Conservation (phyloP, 1,284 basidiomycete genomes). For the Leccinum solheimii region DNA sequence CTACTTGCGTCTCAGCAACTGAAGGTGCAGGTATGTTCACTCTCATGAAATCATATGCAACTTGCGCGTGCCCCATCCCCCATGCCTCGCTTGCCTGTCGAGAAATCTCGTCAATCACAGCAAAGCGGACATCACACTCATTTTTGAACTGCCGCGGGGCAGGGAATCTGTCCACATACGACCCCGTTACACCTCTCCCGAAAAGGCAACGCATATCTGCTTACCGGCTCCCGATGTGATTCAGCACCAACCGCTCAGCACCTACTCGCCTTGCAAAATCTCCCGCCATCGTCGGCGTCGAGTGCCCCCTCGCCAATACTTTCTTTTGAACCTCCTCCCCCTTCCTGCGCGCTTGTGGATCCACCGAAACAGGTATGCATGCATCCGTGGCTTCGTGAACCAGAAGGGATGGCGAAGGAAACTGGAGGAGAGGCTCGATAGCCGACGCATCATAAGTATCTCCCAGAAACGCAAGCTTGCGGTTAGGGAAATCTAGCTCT, state of each 20-base stretch:
- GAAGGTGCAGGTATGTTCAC: conserved; percentile 45
- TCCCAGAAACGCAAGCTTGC: conserved; percentile 55
- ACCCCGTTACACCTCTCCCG: conserved; percentile 18
- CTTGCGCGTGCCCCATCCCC: conserved; percentile 48
- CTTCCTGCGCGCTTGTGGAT: conserved; percentile 48
- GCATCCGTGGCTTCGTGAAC: conserved; percentile 88
- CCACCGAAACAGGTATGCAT: conserved; percentile 60
- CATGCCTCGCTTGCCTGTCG: conserved; percentile 62
- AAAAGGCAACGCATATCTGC: conserved; percentile 27
- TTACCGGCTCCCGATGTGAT: conserved; percentile 81
- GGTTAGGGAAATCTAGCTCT: conserved; percentile 51
- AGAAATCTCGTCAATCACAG: conserved; percentile 64
- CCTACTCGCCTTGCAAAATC: conserved; percentile 67
- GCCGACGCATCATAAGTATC: conserved; percentile 69
- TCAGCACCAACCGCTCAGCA: conserved; percentile 71
- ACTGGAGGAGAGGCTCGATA: conserved; percentile 55
- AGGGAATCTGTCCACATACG: conserved; percentile 43
- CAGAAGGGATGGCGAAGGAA: conserved; percentile 52
- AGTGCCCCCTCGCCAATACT: conserved; percentile 73
- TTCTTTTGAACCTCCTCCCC: conserved; percentile 53
- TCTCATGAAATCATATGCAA: conserved; percentile 70
- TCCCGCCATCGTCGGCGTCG: conserved; percentile 82
- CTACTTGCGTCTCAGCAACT: not conserved
- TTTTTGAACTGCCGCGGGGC: conserved; percentile 43
- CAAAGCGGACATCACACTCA: conserved; percentile 40